A percentile compares a stretch with the other conserved stretches of the same genome.
phyloP scores from a whole-genome alignment of 805 yeast species.

The Dipodascus geniculatus region DNA sequence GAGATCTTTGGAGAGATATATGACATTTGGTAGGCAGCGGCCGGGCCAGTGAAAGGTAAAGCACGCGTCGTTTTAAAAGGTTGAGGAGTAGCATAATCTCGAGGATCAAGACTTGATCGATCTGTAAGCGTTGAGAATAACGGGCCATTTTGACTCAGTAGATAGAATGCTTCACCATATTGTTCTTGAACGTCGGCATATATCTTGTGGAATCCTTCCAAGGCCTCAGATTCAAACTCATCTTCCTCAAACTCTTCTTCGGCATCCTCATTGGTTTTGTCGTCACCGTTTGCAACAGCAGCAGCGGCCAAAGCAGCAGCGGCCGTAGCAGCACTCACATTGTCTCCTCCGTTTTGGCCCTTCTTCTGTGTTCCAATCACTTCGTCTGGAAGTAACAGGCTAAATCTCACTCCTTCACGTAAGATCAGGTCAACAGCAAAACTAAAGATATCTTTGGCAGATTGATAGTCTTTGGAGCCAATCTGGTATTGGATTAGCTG shows the following conservation, averaged over 20 bases:
- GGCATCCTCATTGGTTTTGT: not conserved
- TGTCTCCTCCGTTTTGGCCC: not conserved
- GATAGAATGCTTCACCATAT: conserved; percentile 72
- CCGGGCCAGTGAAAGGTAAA: conserved; percentile 21
- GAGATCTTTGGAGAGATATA: conserved; percentile 35
- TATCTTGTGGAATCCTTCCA: conserved; percentile 19
- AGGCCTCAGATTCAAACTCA: conserved; percentile 15
- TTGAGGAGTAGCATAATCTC: conserved; percentile 56
- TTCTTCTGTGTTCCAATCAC: conserved; percentile 4
- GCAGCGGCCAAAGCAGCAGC: conserved; percentile 13
- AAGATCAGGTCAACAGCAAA: conserved; percentile 22
- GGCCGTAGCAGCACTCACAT: conserved; percentile 3
- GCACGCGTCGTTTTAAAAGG: conserved; percentile 58
- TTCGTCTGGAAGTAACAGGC: conserved; percentile 11
- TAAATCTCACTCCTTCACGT: conserved; percentile 24
- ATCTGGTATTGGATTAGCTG: conserved; percentile 15
- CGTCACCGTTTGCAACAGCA: conserved; percentile 3
- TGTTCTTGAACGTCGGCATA: conserved; percentile 62
- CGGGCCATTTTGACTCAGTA: conserved; percentile 57
- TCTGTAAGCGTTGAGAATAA: conserved; percentile 64
- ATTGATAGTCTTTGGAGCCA: conserved; percentile 20
- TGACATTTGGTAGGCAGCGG: conserved; percentile 26
- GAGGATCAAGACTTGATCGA: conserved; percentile 63
- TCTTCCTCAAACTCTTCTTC: conserved; percentile 5
- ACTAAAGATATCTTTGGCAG: conserved; percentile 19